Base-by-base conservation (phyloP, 768 basidiomycete species). In the Suillus luteus region DNA sequence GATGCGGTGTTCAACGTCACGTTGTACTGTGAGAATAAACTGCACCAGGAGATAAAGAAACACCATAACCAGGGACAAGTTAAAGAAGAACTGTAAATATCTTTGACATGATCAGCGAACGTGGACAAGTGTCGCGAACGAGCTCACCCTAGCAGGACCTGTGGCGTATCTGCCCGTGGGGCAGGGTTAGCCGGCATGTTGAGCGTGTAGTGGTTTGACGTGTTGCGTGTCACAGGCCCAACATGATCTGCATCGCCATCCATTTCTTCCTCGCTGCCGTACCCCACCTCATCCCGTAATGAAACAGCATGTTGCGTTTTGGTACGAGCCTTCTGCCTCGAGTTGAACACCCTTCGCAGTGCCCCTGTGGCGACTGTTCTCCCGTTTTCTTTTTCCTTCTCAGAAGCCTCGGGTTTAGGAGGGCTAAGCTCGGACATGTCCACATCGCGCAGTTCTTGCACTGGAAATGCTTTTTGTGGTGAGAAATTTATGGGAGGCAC, bases 81-180 rank as follows among this genome's bases (percentile, higher is more conserved):
- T 97, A 80, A 97, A 97, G 76, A 92, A 87, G 78, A 99, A 93
- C 73, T 99, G 96, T 24, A 96, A 80, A 76, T 99, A 99, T 65
- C 93, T 92, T 75, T 59, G 57, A 4, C 59, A 63, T 71, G 65
- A 70, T 48, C 27, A 33, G 63, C 52, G 57, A 27, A 58, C 57
- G 41, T 27, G 24, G 40, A 31, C 27, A 17, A 40, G 62, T 49
- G 44, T 48, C 58, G 35, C 40, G 41, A 65, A 59, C 59, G 15
- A 31, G 79, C 89, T 72, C 68, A 95, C 95, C 95, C 95, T 57
- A 95, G 83, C 35, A 97, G 80, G 61, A 95, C 79, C 76, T 94
- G 93, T 24, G 96, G 96, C 41, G 80, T 76, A 65, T 92, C 90
- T 35, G 86, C 86, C 65, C 78, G 83, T 48, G 82, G 80, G 31